Evolutionary conservation across 1,139 yeast genomes (phyloP), one percentile per base, ranked within the genome.

Genomic region (Geotrichum macrosporum): DNA sequence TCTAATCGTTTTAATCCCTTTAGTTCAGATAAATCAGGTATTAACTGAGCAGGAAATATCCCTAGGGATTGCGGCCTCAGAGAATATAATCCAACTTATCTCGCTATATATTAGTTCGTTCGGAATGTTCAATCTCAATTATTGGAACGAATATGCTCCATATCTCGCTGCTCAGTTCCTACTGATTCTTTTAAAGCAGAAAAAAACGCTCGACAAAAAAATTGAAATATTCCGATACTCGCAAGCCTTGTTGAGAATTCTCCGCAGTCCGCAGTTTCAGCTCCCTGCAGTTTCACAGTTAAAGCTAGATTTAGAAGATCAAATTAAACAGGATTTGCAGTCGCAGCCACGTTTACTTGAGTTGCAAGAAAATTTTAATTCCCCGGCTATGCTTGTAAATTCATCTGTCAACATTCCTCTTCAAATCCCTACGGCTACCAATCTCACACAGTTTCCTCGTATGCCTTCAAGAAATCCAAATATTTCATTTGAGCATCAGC

Each of bases 121-220:
- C 41, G 51, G 51, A 16, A 30, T 22, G 10, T 41, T 48, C 15
- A 21, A 41, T 13, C 36, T 32, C 37, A 41, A 36, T 31, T 41
- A 40, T 20, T 48, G 51, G 51, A 46, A 43, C 18, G 51, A 44
- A 29, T 36, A 33, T 37, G 29, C 48, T 2, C 47, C 48, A 5
- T 48, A 35, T 24, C 15, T 44, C 12, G 44, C 46, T 5, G 27
- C 46, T 4, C 43, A 39, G 13, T 44, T 22, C 13, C 24, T 44
- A 12, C 9, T 48, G 12, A 12, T 27, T 4, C 31, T 48, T 4
- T 29, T 48, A 15, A 32, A 44, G 9, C 42, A 24, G 4, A 41
- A 48, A 16, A 3, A 18, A 33, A 2, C 19, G 15, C 13, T 29
- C 4, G 40, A 29, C n/a, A 27, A 30, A n/a, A 35, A 32, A 15